These are phyloP conservation scores for Platanthera zijinensis DNA, from an alignment of 106 monocot genomes.

Conservation along the genomic window DNA sequence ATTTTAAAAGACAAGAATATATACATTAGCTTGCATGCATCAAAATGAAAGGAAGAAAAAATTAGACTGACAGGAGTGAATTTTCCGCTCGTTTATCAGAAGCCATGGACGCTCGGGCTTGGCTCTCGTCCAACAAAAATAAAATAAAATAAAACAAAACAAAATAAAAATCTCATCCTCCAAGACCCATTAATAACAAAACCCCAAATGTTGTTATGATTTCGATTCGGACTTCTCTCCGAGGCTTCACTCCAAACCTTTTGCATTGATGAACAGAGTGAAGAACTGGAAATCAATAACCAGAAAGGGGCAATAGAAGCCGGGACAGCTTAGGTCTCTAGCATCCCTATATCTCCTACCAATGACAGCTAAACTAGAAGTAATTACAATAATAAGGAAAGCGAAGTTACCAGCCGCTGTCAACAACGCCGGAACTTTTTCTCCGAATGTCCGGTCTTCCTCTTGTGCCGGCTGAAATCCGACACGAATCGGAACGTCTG, in stretches of 20 bases:
- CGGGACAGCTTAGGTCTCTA: background rate
- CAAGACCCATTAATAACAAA: background rate
- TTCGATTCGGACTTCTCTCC: background rate
- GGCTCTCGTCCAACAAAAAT: background rate
- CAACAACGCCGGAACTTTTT: conserved; percentile 34
- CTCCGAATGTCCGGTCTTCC: conserved; percentile 69
- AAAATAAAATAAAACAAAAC: background rate
- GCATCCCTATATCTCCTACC: background rate
- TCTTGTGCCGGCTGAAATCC: conserved; percentile 87
- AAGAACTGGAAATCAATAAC: conserved; percentile 5
- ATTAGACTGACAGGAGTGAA: background rate
- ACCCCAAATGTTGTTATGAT: background rate
- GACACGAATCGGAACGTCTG: conserved; percentile 88
- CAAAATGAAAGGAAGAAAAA: background rate
- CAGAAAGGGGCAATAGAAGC: background rate
- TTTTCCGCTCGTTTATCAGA: background rate
- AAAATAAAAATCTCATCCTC: background rate
- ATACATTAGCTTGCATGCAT: background rate
- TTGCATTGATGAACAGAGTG: background rate
- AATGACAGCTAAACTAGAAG: background rate
- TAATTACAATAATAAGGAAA: too few relatives aligned
- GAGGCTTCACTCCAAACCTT: background rate
- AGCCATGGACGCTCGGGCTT: background rate
- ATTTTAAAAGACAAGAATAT: background rate
- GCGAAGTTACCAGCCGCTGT: background rate